These are phyloP conservation scores for Corynespora cassiicola DNA, from an alignment of 2,329 filamentous ascomycete species.

Conservation along the genomic window DNA sequence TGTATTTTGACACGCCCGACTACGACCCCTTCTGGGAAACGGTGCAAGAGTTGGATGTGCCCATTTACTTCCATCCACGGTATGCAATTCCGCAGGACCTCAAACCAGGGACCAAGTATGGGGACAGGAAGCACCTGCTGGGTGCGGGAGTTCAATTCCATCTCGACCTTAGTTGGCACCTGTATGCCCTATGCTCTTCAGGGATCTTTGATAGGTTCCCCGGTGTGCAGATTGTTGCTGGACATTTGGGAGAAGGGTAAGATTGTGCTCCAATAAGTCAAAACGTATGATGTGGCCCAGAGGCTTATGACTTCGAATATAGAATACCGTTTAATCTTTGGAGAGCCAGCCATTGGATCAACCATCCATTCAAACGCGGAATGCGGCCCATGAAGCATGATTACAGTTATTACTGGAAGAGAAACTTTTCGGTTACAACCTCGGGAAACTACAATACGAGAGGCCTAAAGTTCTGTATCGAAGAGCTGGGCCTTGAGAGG, in stretches of 20 bases:
- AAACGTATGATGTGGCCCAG: background rate
- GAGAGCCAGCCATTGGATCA: constrained; percentile 52
- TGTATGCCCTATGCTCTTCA: constrained; percentile 54
- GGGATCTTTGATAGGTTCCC: constrained; percentile 54
- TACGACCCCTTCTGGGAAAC: constrained; percentile 40
- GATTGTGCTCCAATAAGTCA: background rate
- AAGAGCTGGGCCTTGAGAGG: constrained; percentile 46
- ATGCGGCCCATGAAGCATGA: constrained; percentile 48
- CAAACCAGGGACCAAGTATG: constrained; percentile 32
- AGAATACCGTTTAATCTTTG: constrained; percentile 54
- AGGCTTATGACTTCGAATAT: constrained; percentile 6
- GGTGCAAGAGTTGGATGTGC: constrained; percentile 39
- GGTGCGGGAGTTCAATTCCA: constrained; percentile 46
- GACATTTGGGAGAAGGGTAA: constrained; percentile 52
- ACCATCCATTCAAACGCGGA: constrained; percentile 50
- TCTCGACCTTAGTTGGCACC: constrained; percentile 53
- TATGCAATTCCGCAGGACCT: constrained; percentile 36
- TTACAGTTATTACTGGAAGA: constrained; percentile 46
- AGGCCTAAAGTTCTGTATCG: constrained; percentile 50
- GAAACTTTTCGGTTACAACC: constrained; percentile 52
- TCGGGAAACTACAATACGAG: constrained; percentile 51
- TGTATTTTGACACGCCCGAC: constrained; percentile 40
- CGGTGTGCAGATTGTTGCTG: constrained; percentile 49
- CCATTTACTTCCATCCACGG: constrained; percentile 42
- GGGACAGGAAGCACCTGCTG: constrained; percentile 32